Evolutionary conservation across 768 basidiomycete genomes (phyloP), one percentile per base, ranked within the genome.

Genomic region (Boletus bicolor): DNA sequence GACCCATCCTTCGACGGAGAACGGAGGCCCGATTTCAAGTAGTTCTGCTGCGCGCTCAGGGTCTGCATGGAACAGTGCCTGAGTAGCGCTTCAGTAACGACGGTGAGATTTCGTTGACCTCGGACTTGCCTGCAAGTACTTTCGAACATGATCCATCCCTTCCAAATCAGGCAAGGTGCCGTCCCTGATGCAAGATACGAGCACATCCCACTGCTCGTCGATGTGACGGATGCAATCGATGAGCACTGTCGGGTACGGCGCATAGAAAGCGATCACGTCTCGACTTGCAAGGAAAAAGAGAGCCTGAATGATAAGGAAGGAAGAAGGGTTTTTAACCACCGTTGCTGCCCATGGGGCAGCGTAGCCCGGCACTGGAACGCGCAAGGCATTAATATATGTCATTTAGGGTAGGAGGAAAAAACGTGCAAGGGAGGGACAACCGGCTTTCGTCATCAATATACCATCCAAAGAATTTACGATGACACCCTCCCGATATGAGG

Each of bases 41-140:
- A 67, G 49, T 17, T 68, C 67, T 4, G 54, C 47, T n/a, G 65
- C 67, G 6, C 68, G 63, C 14, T 46, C 45, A 0, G 63, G 63
- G 34, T 63, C 19, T 10, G 63, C 52, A 8, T 26, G 38, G 4
- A 69, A 43, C 0, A 55, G 50, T n/a, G 45, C 47, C 66, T 66
- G n/a, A 7, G 7, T 14, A 48, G 4, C 0, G 1, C 9, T 46
- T 56, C 1, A 51, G 45, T 38, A 19, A 44, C 1, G 0, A 17
- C 9, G 0, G 3, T 4, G 26, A 12, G 6, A 7, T 9, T 19
- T 10, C 6, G 12, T 30, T 15, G 6, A 30, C 6, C 4, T 2
- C 12, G 1, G 7, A 49, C 42, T 55, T 34, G 36, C 62, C 55
- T 69, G 43, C 37, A 68, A 48, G 21, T 59, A 34, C 10, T 3